Evolutionary conservation across 371 early-diverging fungal genomes (phyloP), one percentile per base, ranked within the genome.

Genomic region (Chytridium lagenaria): DNA sequence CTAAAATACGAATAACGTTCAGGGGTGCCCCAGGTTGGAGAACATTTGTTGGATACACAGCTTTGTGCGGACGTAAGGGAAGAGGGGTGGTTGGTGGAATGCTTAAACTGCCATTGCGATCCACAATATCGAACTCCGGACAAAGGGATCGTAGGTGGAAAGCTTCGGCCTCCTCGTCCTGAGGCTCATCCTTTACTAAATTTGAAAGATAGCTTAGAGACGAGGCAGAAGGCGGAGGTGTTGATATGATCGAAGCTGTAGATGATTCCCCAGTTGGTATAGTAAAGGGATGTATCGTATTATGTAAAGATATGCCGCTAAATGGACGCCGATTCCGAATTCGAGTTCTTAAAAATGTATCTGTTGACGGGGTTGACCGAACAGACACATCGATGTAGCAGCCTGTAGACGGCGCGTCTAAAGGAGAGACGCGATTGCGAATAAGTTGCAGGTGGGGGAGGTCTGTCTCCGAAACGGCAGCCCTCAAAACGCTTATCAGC

Each of bases 401-500:
- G 23, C 16, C 5, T 26, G 5, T 23, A 10, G 23, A 5, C 7
- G 12, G 10, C 10, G 36, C 3, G 3, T 61, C 61, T 23, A 61
- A 34, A 5, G 61, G 61, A 10, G 61, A 61, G 7, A 61, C 34
- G 7, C 80, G 71, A 33, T 70, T 55, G 5, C 51, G 30, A 50
- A 75, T 75, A 22, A 63, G 67, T n/a, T 71, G 44, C n/a, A 76
- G 50, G 37, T 76, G 75, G 0, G 84, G 84, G 1, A 84, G 67
- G 38, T 84, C 84, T 2, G 77, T 65, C 73, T 77, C 79, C 2
- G 78, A 59, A 2, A 78, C 81, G 1, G 82, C 79, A 5, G 78
- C 64, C 2, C 84, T 75, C 23, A 84, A 67, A 19, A 79, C 78
- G n/a, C 77, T 59, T 19, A 81, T 74, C 10, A 83, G 75, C 0